A percentile compares a stretch with the other conserved stretches of the same genome.
These are phyloP conservation scores for Fonsecaea pedrosoi DNA, from an alignment of 2,329 filamentous ascomycete genomes.

Conservation along the genomic window DNA sequence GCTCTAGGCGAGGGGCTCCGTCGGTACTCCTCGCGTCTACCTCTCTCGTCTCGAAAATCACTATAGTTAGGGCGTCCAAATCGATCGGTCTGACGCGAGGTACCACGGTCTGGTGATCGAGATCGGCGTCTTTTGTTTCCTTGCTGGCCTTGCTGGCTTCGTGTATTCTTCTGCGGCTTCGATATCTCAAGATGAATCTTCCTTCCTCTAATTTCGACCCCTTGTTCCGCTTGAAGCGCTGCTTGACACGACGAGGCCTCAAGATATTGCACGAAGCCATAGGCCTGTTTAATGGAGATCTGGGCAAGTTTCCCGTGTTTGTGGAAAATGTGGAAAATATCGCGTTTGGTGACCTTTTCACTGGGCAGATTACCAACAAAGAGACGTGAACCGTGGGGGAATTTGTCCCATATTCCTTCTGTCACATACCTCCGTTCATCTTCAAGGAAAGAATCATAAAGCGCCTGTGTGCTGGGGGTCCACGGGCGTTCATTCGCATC, in stretches of 20 bases:
- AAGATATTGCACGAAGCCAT: slow-evolving; percentile 95
- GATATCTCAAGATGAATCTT: slow-evolving; percentile 96
- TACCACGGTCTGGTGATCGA: slow-evolving; percentile 49
- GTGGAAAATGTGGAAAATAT: slow-evolving; percentile 91
- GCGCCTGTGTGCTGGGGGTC: slow-evolving; percentile 56
- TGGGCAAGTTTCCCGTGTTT: slow-evolving; percentile 86
- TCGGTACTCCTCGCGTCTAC: slow-evolving; percentile 67
- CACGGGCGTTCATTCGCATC: slow-evolving; percentile 52
- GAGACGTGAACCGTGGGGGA: slow-evolving; percentile 55
- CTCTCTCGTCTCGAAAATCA: slow-evolving; percentile 59
- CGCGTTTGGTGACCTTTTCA: slow-evolving; percentile 89
- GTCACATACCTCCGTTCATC: slow-evolving; percentile 59
- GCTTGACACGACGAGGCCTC: slow-evolving; percentile 73
- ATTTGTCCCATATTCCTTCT: slow-evolving; percentile 60
- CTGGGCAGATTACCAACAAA: slow-evolving; percentile 79
- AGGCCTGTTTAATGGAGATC: slow-evolving; percentile 94
- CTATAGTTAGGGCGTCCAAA: slow-evolving; percentile 50
- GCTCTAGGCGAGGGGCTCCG: slow-evolving; percentile 65
- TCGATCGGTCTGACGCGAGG: slow-evolving; percentile 37
- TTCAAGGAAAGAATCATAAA: slow-evolving; percentile 59
- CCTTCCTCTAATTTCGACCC: slow-evolving; percentile 80
- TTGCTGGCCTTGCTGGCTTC: slow-evolving; percentile 63
- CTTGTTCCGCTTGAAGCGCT: slow-evolving; percentile 80
- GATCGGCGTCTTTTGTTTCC: slow-evolving; percentile 49
- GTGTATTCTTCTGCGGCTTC: slow-evolving; percentile 81